These are phyloP conservation scores for Calophaca sinica DNA, from an alignment of 306 rosid species.

Conservation along the genomic window DNA sequence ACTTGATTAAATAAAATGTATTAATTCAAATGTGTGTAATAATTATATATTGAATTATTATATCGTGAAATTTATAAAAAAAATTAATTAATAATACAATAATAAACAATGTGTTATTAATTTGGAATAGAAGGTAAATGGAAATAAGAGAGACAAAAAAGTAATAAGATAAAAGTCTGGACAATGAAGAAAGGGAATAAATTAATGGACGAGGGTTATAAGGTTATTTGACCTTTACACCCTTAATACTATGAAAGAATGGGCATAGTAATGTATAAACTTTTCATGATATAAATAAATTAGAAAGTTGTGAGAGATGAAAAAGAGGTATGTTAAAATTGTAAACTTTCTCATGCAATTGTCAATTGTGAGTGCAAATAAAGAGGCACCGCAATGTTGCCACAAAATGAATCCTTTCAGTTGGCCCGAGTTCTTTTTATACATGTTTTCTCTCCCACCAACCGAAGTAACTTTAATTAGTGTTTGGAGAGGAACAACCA, in stretches of 20 bases:
- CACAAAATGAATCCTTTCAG: constrained; percentile 37
- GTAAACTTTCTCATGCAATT: constrained; percentile 26
- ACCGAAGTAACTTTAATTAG: constrained; percentile 42
- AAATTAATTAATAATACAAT: not conserved
- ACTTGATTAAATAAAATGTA: too few species aligned
- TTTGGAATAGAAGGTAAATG: not conserved
- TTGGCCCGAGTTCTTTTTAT: constrained; percentile 33
- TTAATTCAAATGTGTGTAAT: too few species aligned
- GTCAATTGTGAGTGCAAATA: constrained; percentile 30
- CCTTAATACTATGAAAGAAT: not conserved
- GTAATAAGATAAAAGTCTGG: not conserved
- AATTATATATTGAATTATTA: too few species aligned
- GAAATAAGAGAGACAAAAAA: not conserved
- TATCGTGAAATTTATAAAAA: too few species aligned
- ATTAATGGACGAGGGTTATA: not conserved
- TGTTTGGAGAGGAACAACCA: constrained; percentile 7
- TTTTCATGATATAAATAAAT: not conserved
- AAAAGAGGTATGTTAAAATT: not conserved
- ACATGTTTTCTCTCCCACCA: constrained; percentile 44
- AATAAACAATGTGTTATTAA: not conserved
- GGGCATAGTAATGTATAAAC: too few species aligned
- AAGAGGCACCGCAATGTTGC: constrained; percentile 4
- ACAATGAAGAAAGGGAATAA: not conserved
- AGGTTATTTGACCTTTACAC: constrained; percentile 12
- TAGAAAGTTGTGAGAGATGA: constrained; percentile 38